phyloP scores from a whole-genome alignment of 257 asterid genomes.

The Nicotiana benthamiana region DNA sequence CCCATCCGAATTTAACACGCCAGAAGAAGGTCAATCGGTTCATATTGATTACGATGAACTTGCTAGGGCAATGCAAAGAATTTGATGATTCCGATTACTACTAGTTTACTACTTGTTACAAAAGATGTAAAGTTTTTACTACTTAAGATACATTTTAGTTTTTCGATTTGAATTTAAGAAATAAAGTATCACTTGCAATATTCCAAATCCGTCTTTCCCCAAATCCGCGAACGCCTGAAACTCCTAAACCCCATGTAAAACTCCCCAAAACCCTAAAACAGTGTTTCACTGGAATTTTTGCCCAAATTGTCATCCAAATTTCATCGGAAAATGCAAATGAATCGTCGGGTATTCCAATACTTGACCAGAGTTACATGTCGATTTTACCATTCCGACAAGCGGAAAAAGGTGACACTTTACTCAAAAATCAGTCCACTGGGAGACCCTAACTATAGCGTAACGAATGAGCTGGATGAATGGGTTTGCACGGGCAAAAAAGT shows the following conservation, averaged over 20 bases:
- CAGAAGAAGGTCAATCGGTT: no score
- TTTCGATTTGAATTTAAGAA: no score
- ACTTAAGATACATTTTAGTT: no score
- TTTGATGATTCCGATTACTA: no score
- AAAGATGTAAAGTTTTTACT: no score
- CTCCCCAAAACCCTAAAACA: background rate
- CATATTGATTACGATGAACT: no score
- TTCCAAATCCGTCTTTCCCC: background rate
- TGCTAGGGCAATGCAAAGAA: no score
- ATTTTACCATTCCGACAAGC: constrained; percentile 29
- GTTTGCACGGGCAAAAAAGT: constrained; percentile 37
- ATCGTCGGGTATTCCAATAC: constrained; percentile 15
- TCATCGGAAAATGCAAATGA: constrained; percentile 22
- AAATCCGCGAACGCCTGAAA: background rate
- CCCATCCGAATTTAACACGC: no score
- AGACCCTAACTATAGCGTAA: constrained; percentile 42
- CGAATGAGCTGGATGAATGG: constrained; percentile 70
- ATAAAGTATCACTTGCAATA: no score
- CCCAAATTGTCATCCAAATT: background rate
- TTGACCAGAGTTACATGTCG: constrained; percentile 26
- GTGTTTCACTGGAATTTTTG: background rate
- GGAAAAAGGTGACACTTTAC: constrained; percentile 40
- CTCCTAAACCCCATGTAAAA: background rate
- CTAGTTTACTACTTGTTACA: no score
- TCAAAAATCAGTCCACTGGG: constrained; percentile 78